Evolutionary conservation across 1,139 yeast species (phyloP), one percentile per base, ranked within the genome.

Genomic region (Hansenula sp.): DNA sequence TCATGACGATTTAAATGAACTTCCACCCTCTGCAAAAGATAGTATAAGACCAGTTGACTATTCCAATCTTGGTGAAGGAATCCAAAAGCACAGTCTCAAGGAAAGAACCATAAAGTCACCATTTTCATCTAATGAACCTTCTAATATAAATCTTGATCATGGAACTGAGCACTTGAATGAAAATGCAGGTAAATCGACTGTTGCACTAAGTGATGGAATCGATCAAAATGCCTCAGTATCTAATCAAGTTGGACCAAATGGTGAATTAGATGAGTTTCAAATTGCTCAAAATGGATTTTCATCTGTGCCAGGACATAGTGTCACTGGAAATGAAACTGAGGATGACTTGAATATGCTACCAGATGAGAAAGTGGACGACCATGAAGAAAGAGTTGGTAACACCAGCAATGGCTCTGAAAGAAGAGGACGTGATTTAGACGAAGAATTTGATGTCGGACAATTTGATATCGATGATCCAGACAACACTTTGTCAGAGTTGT

Each of bases 401-500:
- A 15, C 19, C 16, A n/a, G 40, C 24, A 17, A 28, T 29, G 25
- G 21, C 18, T 27, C 27, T 29, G n/a, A 19, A 38, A 27, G 34
- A 24, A 16, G 58, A 49, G 10, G 53, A 48, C 17, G 33, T 36
- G 38, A 36, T 36, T 12, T 36, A 10, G 65, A 60, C 13, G 54
- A 54, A 12, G 66, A 64, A 25, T 84, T 84, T 65, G 84, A 84
- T 61, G 72, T 85, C 41, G 85, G 83, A 47, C 77, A 81, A 40
- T 88, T 87, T 65, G 89, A 87, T 65, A 82, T 86, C 47, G 85
- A 80, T 51, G 88, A 87, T 61, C 96, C 96, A 2, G 96, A 89
- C 57, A 87, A 86, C 61, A 86, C 96, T 0, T 75, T 91, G 49
- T 80, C 89, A 5, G 96, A 90, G 58, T 81, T 93, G 45, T 78